These are phyloP conservation scores for Rhizopogon roseolus DNA, from an alignment of 768 basidiomycete species.

Conservation along the genomic window DNA sequence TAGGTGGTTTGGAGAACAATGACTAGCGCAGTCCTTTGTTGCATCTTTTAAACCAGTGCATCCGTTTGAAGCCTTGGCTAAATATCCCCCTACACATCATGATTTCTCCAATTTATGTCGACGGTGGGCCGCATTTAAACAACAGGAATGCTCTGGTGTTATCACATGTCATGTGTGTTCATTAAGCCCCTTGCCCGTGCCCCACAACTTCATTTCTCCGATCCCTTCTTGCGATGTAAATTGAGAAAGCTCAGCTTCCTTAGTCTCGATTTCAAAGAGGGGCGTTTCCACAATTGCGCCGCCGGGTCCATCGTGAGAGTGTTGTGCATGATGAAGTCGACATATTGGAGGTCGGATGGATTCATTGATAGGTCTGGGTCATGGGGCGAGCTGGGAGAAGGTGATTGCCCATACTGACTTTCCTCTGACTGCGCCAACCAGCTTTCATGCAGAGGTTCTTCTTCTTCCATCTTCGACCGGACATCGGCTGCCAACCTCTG, in stretches of 20 bases:
- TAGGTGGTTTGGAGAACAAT: too few relatives aligned
- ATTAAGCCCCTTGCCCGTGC: background rate
- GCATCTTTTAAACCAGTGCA: background rate
- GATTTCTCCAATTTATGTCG: too few relatives aligned
- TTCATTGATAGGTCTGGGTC: background rate
- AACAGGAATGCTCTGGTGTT: too few relatives aligned
- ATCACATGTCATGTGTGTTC: too few relatives aligned
- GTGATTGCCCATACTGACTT: background rate
- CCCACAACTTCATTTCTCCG: background rate
- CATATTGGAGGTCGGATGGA: background rate
- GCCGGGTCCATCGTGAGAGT: background rate
- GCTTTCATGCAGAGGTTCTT: background rate
- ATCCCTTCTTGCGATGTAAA: background rate
- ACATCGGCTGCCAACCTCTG: background rate
- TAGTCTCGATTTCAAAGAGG: background rate
- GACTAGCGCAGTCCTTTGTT: background rate
- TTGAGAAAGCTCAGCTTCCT: background rate
- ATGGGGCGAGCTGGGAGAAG: background rate
- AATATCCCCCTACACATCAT: background rate
- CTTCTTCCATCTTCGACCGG: background rate
- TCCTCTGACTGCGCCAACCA: background rate
- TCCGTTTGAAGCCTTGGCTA: background rate
- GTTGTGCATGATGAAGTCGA: background rate
- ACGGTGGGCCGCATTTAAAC: background rate
- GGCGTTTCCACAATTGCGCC: background rate